Base-by-base conservation (phyloP, 441 rosid species). In the Daphne laureola region DNA sequence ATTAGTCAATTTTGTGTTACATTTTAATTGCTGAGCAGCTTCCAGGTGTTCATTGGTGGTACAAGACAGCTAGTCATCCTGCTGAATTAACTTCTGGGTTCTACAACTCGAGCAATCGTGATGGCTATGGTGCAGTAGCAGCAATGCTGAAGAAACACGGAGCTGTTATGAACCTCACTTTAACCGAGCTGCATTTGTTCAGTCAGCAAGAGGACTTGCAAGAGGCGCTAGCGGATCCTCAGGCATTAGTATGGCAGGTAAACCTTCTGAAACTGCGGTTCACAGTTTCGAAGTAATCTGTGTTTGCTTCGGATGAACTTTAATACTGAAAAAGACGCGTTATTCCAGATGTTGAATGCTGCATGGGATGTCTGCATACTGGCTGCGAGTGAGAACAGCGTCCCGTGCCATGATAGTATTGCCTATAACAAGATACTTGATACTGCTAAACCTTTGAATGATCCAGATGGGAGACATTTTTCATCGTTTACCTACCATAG, bases 21-120 rank as follows among this genome's bases (percentile, higher is more conserved):
- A 36, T 54, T 55, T 57, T 69, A 74, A 72, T 76, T 80, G 66
- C 68, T 53, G 75, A 78, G 78, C 96, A 93, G 99, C 78, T 93
- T 56, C 81, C 96, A 79, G 93, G 89, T 69, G 76, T 75, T 61
- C 80, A 93, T 69, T 93, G 97, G 97, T 90, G 97, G 95, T 90
- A 90, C 79, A 93, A 87, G 80, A 85, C 97, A 49, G 73, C 84
- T 55, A 83, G 95, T 79, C 99, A 93, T 73, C 96, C 99, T 51
- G 89, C 97, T 57, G 99, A 93, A 62, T 66, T 90, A 77, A 85
- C 97, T 41, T 80, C 95, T 72, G 99, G 99, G 35, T 80, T 78
- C 75, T 78, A 87, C 83, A 93, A 93, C 73, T 73, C 99, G n/a
- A 72, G 84, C 70, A 90, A 93, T 67, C 86, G 82, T 44, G 95